Evolutionary conservation across 345 rosid genomes (phyloP), one percentile per base, ranked within the genome.

Genomic region (Noccaea bulbosa): DNA sequence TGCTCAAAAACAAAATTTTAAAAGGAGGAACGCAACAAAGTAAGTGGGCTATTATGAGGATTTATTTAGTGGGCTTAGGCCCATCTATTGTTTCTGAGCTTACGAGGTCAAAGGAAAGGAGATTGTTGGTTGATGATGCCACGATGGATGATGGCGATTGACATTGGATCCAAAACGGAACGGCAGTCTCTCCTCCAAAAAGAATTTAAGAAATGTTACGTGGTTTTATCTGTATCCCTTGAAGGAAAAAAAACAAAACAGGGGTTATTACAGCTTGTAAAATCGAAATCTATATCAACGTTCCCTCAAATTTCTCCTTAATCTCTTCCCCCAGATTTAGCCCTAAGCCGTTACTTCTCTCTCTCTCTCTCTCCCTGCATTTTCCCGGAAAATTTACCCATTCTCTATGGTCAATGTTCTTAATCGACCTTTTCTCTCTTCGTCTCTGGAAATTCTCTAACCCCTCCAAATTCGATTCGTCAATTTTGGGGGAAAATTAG

Each of bases 281-380:
- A 45, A 62, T 62, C 69, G 20, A 34, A 71, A 54, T 24, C 70
- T 16, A 37, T 15, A 63, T 44, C 48, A 0, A 11, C 50, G 2
- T 40, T 50, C 32, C 70, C 71, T 4, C 7, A 47, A 10, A 44
- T 11, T 62, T 62, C 69, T 52, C 54, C 35, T 11, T 60, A 20
- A 51, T 71, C 38, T 35, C 35, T 12, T 11, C 69, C 64, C 67
- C 69, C 69, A 61, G 69, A 74, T 74, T 74, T 74, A 74, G 73
- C 78, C 78, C 63, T 68, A 68, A 61, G 48, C 64, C 78, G 74
- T 68, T 75, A 75, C 68, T 24, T 55, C 44, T 73, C 35, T 67
- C 43, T 43, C 38, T 61, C 16, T 53, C 39, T 72, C 44, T 56
- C 58, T 49, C 30, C 22, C 22, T 33, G 39, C 35, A 67, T 67